Percentiles rank a stretch among this genome's conserved stretches.
phyloP scores from a whole-genome alignment of 768 basidiomycete species.

The Termitomyces sp. region DNA sequence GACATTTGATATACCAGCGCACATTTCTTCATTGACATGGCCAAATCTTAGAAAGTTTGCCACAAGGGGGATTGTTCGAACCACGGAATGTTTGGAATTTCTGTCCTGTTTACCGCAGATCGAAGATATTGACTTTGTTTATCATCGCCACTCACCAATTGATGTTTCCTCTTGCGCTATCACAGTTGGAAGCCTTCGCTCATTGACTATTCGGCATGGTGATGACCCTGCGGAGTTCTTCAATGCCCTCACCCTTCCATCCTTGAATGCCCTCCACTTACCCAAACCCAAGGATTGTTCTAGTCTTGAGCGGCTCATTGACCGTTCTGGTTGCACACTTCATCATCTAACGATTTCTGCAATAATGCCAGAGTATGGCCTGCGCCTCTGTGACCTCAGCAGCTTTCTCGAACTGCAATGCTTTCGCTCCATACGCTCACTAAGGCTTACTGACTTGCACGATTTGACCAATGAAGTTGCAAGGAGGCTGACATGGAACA shows the following conservation, averaged over 20 bases:
- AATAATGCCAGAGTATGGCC: too few relatives aligned
- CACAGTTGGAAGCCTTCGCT: not conserved
- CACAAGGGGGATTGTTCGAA: too few relatives aligned
- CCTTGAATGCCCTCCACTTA: not conserved
- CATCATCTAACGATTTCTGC: not conserved
- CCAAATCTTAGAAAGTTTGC: too few relatives aligned
- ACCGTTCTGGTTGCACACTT: not conserved
- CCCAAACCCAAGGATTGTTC: not conserved
- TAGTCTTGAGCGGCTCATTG: not conserved
- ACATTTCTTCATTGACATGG: too few relatives aligned
- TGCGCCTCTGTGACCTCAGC: not conserved
- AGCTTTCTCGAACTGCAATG: not conserved
- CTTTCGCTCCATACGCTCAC: not conserved
- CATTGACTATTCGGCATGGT: not conserved
- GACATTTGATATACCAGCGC: too few relatives aligned
- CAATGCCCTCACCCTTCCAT: not conserved
- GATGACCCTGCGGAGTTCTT: not conserved
- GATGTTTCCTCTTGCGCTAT: too few relatives aligned
- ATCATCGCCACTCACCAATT: too few relatives aligned
- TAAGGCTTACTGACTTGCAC: not conserved
- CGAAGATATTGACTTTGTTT: too few relatives aligned
- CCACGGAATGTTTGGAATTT: too few relatives aligned
- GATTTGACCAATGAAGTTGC: not conserved
- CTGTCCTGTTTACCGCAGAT: too few relatives aligned
- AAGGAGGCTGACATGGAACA: not conserved